Evolutionary conservation across 805 yeast species (phyloP).

Genomic region (Kockiozyma suomiensis): DNA sequence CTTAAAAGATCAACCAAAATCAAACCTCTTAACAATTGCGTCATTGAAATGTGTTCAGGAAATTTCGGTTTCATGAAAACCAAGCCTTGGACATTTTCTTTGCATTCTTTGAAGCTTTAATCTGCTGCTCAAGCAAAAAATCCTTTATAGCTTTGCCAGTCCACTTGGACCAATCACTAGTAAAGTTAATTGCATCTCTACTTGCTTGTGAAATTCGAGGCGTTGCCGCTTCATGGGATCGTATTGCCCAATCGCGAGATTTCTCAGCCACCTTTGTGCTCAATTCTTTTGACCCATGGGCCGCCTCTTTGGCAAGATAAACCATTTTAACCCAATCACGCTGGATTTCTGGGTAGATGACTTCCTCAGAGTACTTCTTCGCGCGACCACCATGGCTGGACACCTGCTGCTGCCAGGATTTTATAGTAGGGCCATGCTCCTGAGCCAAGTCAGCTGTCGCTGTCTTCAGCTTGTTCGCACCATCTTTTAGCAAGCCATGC

Average conservation of each 20-base stretch:
- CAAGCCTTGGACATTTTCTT: not conserved
- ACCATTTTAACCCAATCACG: not conserved
- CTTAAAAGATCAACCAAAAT: too few relatives aligned
- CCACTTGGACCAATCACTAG: not conserved
- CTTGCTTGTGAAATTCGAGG: not conserved
- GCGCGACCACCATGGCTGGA: not conserved
- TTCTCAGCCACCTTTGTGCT: not conserved
- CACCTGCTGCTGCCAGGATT: not conserved
- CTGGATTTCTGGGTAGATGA: conserved; percentile 1
- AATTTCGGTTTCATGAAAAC: not conserved
- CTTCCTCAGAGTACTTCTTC: not conserved
- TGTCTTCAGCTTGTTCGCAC: not conserved
- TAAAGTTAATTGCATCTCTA: not conserved
- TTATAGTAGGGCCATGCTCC: not conserved
- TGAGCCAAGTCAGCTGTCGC: not conserved
- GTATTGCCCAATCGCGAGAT: not conserved
- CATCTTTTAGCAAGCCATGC: not conserved
- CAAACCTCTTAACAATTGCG: too few relatives aligned
- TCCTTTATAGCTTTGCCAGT: not conserved
- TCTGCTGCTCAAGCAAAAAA: not conserved
- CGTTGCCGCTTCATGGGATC: not conserved
- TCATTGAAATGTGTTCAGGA: too few relatives aligned
- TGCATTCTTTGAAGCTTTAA: not conserved
- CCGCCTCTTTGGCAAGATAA: not conserved
- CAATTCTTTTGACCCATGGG: too few relatives aligned